Evolutionary conservation across 192 early-diverging fungal genomes (phyloP), one percentile per base, ranked within the genome.

Genomic region (Lobosporangium transversale): DNA sequence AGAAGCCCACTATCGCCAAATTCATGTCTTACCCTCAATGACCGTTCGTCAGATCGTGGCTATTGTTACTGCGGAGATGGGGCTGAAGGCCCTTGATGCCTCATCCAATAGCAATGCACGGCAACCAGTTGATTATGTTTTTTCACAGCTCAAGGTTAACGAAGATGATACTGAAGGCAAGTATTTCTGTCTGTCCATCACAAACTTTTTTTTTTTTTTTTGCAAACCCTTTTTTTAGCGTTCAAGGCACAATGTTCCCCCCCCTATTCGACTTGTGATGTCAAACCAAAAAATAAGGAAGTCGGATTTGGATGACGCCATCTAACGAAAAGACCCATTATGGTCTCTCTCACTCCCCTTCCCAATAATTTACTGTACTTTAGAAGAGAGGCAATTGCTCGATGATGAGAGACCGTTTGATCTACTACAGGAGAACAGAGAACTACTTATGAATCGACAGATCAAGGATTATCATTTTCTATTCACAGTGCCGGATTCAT

Each of bases 401-500:
- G 73, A 76, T 18, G 73, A 76, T 9, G 64, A 76, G 27, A 76
- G 23, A 36, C 73, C 73, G 1, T 62, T 57, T 35, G 73, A 76
- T 35, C 27, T 76, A 27, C 48, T 67, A 1, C 33, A 45, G n/a
- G 59, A 67, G 7, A 76, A 76, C 40, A 53, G 65, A 29, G 73
- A 76, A 24, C 31, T 76, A 17, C 59, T 66, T 24, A 53, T 76
- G 45, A 60, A 37, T 35, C 58, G 59, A 27, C 58, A 62, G 27
- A 76, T 76, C 64, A 76, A 66, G 30, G 73, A 76, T 18, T 76
- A 76, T 23, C 73, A 76, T 47, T 76, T 76, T 29, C 1, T 76
- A 11, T 67, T 76, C 17, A 67, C 73, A 11, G 73, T 76, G 14
- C 73, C 73, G 1, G 73, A 76, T 48, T 76, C 73, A 10, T 76